Percentiles rank a stretch among this genome's conserved stretches.
phyloP scores from a whole-genome alignment of 345 rosid species.

The Rhizophora apiculata region DNA sequence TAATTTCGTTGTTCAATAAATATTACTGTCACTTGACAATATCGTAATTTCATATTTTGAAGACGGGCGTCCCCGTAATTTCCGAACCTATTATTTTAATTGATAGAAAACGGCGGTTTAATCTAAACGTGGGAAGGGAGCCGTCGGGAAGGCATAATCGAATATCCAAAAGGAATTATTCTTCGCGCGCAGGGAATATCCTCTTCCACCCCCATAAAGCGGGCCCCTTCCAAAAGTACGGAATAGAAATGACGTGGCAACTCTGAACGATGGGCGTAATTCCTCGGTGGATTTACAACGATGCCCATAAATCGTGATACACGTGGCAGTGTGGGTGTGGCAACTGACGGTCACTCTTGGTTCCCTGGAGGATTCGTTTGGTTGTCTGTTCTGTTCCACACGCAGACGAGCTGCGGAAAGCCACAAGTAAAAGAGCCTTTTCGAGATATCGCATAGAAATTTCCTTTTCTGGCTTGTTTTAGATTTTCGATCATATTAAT shows the following conservation, averaged over 20 bases:
- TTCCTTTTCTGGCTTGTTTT: slow-evolving; percentile 18
- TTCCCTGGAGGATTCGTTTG: not conserved
- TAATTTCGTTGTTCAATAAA: too few relatives aligned
- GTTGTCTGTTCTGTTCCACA: slow-evolving; percentile 4
- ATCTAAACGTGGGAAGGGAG: too few relatives aligned
- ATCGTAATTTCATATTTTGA: not conserved
- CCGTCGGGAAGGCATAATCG: slow-evolving; percentile 37
- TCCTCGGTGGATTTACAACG: not conserved
- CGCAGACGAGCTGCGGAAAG: not conserved
- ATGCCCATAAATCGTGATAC: not conserved
- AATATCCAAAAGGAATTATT: slow-evolving; percentile 39
- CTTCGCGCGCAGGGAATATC: slow-evolving; percentile 21
- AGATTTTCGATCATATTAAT: not conserved
- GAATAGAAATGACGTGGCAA: slow-evolving; percentile 4
- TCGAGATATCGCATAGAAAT: slow-evolving; percentile 12
- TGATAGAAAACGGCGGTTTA: not conserved
- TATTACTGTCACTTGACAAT: too few relatives aligned
- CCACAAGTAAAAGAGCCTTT: not conserved
- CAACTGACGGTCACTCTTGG: not conserved
- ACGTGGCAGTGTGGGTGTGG: slow-evolving; percentile 4
- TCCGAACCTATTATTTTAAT: not conserved
- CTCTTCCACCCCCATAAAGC: not conserved
- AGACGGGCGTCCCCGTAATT: slow-evolving; percentile 27
- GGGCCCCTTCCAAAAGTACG: too few relatives aligned
- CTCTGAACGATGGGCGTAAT: not conserved